Base-by-base conservation (phyloP, 2,329 filamentous ascomycete species). In the Cucurbitaria berberidis region DNA sequence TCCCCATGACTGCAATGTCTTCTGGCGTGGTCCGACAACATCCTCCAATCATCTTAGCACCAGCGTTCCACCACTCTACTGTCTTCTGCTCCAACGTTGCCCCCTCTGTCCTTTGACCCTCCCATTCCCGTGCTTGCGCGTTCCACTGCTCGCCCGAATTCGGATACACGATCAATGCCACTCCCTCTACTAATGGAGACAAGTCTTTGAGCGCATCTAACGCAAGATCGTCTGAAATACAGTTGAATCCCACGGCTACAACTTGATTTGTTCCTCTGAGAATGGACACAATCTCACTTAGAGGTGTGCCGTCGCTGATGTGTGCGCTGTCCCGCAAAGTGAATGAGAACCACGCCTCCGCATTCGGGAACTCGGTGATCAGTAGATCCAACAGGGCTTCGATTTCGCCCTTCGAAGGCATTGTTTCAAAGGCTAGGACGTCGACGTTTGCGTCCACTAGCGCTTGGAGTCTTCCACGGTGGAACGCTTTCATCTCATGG, bases 121-220 rank as follows among this genome's bases (percentile, higher is more conserved):
- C 60, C 74, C 74, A 76, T 21, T 62, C 62, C 46, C 78, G 71
- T 10, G 63, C 73, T 46, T 62, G 63, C 5, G 78, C 76, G 64
- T 81, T 75, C 73, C 76, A 81, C 22, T 64, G 63, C 62, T 81
- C 79, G 2, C 79, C 79, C 3, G 77, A 80, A 45, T 81, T 81
- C 0, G 79, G 77, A 63, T 81, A 81, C 16, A 70, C 63, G 15
- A 77, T 55, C 35, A 79, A 54, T 9, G 73, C 70, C 10, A 53
- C 51, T 43, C 73, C 69, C 24, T 60, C 58, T 18, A 76, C 73
- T 22, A 69, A 42, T 15, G 59, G 51, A 15, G 51, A 55, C 26
- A 80, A 52, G 11, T 60, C 60, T 40, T 66, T 53, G 34, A 80
- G 50, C 4, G 75, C 74, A 11, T 52, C 66, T 1, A 72, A 51